These are phyloP conservation scores for Podospora tetraspora DNA, from an alignment of 495 filamentous ascomycete species.

Conservation along the genomic window DNA sequence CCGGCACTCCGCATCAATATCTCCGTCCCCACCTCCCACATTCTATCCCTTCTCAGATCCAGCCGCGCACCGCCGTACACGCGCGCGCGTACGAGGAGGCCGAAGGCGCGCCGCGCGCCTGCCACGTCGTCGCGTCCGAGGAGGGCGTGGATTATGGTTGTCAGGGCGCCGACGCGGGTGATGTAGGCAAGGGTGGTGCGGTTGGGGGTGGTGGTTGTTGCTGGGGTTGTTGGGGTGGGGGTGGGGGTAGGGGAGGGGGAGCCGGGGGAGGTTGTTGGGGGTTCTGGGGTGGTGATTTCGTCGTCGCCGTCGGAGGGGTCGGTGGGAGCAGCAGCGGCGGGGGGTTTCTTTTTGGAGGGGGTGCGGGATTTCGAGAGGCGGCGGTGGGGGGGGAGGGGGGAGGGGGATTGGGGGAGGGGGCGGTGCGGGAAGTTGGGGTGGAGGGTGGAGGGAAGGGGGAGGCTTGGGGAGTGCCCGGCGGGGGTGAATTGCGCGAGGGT, in stretches of 20 bases:
- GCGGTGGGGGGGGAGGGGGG: not conserved
- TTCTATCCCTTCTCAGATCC: constrained; percentile 33
- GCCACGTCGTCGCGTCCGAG: constrained; percentile 36
- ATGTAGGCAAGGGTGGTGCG: constrained; percentile 9
- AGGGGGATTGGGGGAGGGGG: constrained; percentile 14
- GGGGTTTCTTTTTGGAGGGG: not conserved
- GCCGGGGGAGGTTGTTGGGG: not conserved
- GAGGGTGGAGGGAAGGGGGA: constrained; percentile 32
- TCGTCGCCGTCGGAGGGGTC: not conserved
- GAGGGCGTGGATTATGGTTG: constrained; percentile 31
- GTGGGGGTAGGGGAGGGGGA: no score
- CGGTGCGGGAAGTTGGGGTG: constrained; percentile 43
- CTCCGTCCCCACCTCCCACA: constrained; percentile 42
- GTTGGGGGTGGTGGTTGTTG: not conserved
- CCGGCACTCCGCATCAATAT: constrained; percentile 31
- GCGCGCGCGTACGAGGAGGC: constrained; percentile 28
- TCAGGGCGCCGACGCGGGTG: constrained; percentile 29
- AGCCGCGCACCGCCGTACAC: constrained; percentile 25
- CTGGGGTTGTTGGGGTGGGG: not conserved
- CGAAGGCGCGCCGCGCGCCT: constrained; percentile 37
- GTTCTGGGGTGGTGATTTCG: not conserved
- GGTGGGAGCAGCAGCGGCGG: not conserved
- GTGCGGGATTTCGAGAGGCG: not conserved
- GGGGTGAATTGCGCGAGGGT: constrained; percentile 37
- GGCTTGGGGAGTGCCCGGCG: constrained; percentile 33